Evolutionary conservation across 2,329 filamentous ascomycete genomes (phyloP), one percentile per base, ranked within the genome.

Genomic region (Gnomoniopsis sp.): DNA sequence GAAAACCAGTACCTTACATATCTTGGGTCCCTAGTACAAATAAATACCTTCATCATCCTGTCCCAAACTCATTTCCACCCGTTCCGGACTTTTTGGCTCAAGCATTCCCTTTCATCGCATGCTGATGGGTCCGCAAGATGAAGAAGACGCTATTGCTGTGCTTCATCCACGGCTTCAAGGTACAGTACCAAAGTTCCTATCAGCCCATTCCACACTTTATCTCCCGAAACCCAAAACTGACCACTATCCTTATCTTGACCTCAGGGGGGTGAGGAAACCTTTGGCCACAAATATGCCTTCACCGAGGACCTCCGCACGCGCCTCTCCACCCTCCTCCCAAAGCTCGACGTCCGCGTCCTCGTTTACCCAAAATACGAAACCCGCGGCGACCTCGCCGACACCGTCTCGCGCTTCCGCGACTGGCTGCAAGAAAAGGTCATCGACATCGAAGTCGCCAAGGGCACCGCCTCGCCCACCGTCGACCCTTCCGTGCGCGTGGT

Each of bases 371-470:
- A 84, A 65, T 95, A 88, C 71, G 90, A 93, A 73, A 95, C 90
- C n/a, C 79, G 88, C 60, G 90, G 90, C 17, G 88, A 93, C 69
- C 74, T 95, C 50, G 77, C 80, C 49, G 83, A 88, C 62, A 89
- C 87, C 69, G 89, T 93, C 60, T 78, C 79, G 61, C 80, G 84
- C 30, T 93, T 95, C 74, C 85, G 87, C 64, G 87, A 90, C 74
- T 95, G 90, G 88, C 84, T 98, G 17, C 86, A 93, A 65, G 88
- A 97, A 70, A 90, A 90, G 67, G 90, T 98, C 66, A 97, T 98
- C 67, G 95, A 98, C 72, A 79, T 97, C 67, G 93, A 99, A 75
- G 93, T 97, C 58, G 86, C 83, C 30, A 89, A 90, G 65, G 81
- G 82, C 49, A 93, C 91, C 0, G 84, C 90, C 1, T 93, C 89